A percentile compares a stretch with the other conserved stretches of the same genome.
Evolutionary conservation across 148 eudicot species (phyloP).

Genomic region (Cornus suecica): DNA sequence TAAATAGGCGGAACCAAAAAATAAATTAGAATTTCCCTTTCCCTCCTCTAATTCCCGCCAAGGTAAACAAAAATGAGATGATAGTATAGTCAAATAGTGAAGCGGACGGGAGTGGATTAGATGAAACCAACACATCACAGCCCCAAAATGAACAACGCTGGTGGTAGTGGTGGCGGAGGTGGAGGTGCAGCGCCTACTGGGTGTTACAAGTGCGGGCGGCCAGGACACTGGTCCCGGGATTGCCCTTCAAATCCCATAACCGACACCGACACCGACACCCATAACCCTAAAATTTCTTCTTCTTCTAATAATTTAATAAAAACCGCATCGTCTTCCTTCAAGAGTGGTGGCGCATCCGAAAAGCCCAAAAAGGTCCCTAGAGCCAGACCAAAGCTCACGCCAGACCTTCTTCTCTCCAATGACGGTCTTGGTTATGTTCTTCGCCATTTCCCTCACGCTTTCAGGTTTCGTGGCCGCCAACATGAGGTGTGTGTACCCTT

Average conservation of each 20-base stretch:
- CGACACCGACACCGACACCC: slow-evolving; percentile 26
- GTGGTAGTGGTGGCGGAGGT: slow-evolving; percentile 13
- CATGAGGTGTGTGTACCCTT: slow-evolving; percentile 48
- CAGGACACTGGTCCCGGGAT: slow-evolving; percentile 99
- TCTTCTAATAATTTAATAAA: slow-evolving; percentile 9
- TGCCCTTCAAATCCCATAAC: slow-evolving; percentile 59
- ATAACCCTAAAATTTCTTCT: neutral
- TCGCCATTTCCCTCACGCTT: slow-evolving; percentile 63
- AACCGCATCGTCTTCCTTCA: slow-evolving; percentile 12
- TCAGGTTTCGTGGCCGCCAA: slow-evolving; percentile 78
- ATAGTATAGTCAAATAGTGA: no score
- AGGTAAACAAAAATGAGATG: no score
- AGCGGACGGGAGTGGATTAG: no score
- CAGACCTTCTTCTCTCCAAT: slow-evolving; percentile 71
- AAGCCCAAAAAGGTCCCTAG: slow-evolving; percentile 69
- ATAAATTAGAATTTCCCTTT: no score
- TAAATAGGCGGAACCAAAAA: no score
- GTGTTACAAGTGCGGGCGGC: slow-evolving; percentile 96
- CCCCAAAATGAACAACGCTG: neutral
- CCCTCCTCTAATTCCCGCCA: no score
- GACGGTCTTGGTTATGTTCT: slow-evolving; percentile 83
- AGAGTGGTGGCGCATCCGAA: slow-evolving; percentile 10
- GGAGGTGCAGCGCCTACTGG: slow-evolving; percentile 75
- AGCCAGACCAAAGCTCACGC: slow-evolving; percentile 73
- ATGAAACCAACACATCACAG: neutral